phyloP scores from a whole-genome alignment of 2,329 filamentous ascomycete genomes.

The Plenodomus lindquistii region DNA sequence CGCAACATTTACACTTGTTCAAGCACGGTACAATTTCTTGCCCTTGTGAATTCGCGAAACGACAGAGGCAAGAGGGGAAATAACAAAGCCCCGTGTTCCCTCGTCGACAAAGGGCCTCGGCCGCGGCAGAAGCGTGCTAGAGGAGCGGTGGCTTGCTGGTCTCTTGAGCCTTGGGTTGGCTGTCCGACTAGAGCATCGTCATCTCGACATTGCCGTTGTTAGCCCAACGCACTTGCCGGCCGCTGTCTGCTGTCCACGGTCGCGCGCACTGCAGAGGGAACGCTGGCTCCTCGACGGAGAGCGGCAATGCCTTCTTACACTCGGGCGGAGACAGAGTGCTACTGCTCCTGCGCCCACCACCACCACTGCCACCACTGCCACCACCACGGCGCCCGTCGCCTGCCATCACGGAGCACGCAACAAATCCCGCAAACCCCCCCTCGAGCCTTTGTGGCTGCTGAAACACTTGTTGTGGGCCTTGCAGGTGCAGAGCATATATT shows the following conservation, averaged over 20 bases:
- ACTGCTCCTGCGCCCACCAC: conserved; percentile 21
- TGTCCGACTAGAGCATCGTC: conserved; percentile 1
- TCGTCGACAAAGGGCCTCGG: conserved; percentile 1
- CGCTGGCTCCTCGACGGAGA: conserved; percentile 14
- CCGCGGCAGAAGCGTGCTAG: neutral
- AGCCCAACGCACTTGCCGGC: conserved; percentile 3
- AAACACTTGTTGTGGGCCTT: neutral
- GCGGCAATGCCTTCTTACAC: conserved; percentile 30
- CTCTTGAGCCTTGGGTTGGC: neutral
- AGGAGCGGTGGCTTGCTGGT: neutral
- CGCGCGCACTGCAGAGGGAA: neutral
- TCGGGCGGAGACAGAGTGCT: conserved; percentile 16
- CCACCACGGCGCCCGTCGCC: neutral
- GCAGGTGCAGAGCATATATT: no score
- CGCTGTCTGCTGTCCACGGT: conserved; percentile 8
- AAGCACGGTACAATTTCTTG: no score
- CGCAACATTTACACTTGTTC: neutral
- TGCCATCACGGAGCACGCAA: neutral
- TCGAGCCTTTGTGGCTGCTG: neutral
- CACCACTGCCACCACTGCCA: neutral
- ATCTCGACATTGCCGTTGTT: conserved; percentile 11
- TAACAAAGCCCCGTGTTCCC: no score
- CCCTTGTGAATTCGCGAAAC: neutral
- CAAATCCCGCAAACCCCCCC: neutral
- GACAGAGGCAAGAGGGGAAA: no score